Percentiles rank a stretch among this genome's conserved stretches.
Evolutionary conservation across 2,329 filamentous ascomycete species (phyloP).

Genomic region (Pseudogymnoascus pannorum): DNA sequence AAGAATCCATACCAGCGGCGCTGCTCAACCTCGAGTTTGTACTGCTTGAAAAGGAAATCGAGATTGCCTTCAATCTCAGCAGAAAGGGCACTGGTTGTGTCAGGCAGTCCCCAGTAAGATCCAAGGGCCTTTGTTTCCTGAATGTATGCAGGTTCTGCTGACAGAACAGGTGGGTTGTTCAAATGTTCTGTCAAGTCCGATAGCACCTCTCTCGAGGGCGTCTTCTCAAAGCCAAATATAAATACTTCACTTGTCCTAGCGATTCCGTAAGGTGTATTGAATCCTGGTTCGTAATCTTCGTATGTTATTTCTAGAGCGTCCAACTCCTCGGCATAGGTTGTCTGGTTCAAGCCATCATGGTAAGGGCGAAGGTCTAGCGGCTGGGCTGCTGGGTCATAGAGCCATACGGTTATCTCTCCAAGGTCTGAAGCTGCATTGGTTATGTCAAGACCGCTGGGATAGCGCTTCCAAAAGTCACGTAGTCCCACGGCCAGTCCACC

Average conservation of each 20-base stretch:
- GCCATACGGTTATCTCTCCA: constrained; percentile 50
- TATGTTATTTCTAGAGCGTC: constrained; percentile 57
- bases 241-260: constrained; percentile 51
- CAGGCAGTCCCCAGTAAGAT: constrained; percentile 44
- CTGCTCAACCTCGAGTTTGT: constrained; percentile 47
- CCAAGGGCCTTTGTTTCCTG: constrained; percentile 46
- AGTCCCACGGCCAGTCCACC: constrained; percentile 54
- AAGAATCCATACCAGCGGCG: constrained; percentile 57
- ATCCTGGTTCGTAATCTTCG: constrained; percentile 51
- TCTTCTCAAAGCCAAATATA: constrained; percentile 44
- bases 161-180: constrained; percentile 45
- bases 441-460: constrained; percentile 51
- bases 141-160: constrained; percentile 42
- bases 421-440: constrained; percentile 40
- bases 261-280: constrained; percentile 50
- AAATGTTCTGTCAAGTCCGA: constrained; percentile 37
- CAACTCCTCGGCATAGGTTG: constrained; percentile 49
- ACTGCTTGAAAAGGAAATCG: constrained; percentile 49
- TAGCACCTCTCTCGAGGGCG: constrained; percentile 42
- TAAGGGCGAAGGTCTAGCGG: constrained; percentile 51
- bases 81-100: constrained; percentile 25
- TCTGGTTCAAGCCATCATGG: constrained; percentile 49
- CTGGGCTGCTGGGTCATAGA: constrained; percentile 49
- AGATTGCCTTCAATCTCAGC: constrained; percentile 44
- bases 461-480: constrained; percentile 57